These are phyloP conservation scores for Zygosaccharomyces bailii DNA, from an alignment of 805 yeast species.

Conservation along the genomic window DNA sequence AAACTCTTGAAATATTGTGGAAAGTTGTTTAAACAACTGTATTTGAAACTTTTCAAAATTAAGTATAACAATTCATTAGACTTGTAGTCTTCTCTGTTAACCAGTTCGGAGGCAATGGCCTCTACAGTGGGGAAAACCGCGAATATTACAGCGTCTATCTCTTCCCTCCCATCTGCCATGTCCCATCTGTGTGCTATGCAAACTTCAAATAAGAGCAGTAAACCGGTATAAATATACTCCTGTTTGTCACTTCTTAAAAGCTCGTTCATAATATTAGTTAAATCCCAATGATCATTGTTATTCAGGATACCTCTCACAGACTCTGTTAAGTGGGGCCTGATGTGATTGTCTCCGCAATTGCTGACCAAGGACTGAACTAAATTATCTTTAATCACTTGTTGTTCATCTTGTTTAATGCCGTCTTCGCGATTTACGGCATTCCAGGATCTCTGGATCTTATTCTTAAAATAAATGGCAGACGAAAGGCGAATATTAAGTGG, in stretches of 20 bases:
- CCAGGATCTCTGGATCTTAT: slow-evolving; percentile 58
- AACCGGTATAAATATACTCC: slow-evolving; percentile 49
- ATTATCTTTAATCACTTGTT: slow-evolving; percentile 51
- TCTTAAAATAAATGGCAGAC: slow-evolving; percentile 67
- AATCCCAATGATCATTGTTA: slow-evolving; percentile 41
- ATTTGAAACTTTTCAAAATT: slow-evolving; percentile 64
- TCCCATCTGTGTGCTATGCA: slow-evolving; percentile 55
- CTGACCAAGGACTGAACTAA: slow-evolving; percentile 51
- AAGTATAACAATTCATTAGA: slow-evolving; percentile 52
- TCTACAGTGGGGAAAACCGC: slow-evolving; percentile 57
- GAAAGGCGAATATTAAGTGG: slow-evolving; percentile 50
- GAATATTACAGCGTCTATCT: slow-evolving; percentile 46
- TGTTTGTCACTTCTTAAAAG: slow-evolving; percentile 39
- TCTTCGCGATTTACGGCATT: slow-evolving; percentile 28
- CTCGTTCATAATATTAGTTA: slow-evolving; percentile 34
- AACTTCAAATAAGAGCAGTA: slow-evolving; percentile 54
- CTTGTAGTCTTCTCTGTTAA: slow-evolving; percentile 33
- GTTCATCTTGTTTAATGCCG: slow-evolving; percentile 46
- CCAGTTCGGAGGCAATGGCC: slow-evolving; percentile 44
- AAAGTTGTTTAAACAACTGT: slow-evolving; percentile 54
- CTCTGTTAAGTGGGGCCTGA: slow-evolving; percentile 56
- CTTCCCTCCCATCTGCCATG: slow-evolving; percentile 44
- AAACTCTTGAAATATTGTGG: slow-evolving; percentile 47
- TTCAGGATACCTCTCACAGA: slow-evolving; percentile 53
- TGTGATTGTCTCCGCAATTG: slow-evolving; percentile 39